Evolutionary conservation across 2,329 filamentous ascomycete genomes (phyloP).

Genomic region (Stenocarpella maydis): DNA sequence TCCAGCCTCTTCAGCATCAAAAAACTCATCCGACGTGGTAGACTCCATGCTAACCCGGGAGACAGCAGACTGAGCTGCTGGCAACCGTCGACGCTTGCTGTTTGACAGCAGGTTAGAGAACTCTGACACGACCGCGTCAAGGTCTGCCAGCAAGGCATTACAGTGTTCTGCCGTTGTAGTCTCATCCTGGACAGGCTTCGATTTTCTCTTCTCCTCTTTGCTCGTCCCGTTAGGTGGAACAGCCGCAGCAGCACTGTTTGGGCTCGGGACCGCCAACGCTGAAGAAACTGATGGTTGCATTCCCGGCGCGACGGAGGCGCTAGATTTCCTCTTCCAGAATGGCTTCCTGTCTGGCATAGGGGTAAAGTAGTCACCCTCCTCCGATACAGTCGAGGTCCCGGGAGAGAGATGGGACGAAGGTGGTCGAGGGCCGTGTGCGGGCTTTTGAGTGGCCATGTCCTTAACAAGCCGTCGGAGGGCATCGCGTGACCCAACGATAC

Average conservation of each 20-base stretch:
- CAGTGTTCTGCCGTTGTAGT: constrained; percentile 82
- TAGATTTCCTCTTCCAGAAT: constrained; percentile 94
- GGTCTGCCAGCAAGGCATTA: constrained; percentile 80
- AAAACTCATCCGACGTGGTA: constrained; percentile 86
- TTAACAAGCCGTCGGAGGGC: constrained; percentile 86
- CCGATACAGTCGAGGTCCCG: constrained; percentile 50
- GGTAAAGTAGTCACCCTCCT: constrained; percentile 64
- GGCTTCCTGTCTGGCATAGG: constrained; percentile 67
- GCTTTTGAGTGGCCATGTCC: constrained; percentile 76
- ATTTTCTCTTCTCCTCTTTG: constrained; percentile 47
- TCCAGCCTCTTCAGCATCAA: constrained; percentile 80
- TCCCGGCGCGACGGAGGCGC: constrained; percentile 55
- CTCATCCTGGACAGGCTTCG: constrained; percentile 59
- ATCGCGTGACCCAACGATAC: constrained; percentile 87
- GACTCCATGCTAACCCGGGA: constrained; percentile 80
- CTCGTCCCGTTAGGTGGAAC: constrained; percentile 16
- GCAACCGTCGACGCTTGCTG: constrained; percentile 78
- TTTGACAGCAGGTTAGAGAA: constrained; percentile 80
- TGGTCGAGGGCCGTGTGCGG: constrained; percentile 48
- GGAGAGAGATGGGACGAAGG: constrained; percentile 51
- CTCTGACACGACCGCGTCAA: constrained; percentile 84
- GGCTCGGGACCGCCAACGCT: constrained; percentile 53
- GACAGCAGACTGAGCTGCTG: constrained; percentile 57
- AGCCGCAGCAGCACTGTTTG: constrained; percentile 45
- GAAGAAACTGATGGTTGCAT: constrained; percentile 50